Base-by-base conservation (phyloP, 345 rosid species). In the Toxicodendron radicans region DNA sequence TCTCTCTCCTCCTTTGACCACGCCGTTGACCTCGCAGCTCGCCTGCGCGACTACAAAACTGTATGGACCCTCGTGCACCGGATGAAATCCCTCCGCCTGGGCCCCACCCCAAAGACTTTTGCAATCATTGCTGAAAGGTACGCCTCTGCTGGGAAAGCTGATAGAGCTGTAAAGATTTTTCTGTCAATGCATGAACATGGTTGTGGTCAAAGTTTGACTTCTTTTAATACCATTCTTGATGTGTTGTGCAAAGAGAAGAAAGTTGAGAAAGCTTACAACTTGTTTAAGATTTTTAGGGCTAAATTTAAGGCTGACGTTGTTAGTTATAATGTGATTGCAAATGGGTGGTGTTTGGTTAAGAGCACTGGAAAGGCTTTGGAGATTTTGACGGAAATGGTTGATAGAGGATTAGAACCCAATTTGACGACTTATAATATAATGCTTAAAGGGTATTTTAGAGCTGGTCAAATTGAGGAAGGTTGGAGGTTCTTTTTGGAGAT, bases 281-380 rank as follows among this genome's bases (percentile, higher is more conserved):
- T 95, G 81, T 88, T 95, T 74, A 91, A 77, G 76, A 86, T 68
- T 74, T 84, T 92, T 14, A 70, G 85, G 43, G 88, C 90, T 38
- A 87, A 85, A 78, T 95, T 92, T 72, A 73, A 76, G 79, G 94
- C 86, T 71, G 99, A 95, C 75, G 76, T 83, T 38, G 83, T 95
- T 56, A 92, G 85, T 41, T 95, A 95, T 80, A 92, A 91, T 53
- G 86, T 87, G 70, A 83, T 95, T 79, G 93, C 88, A 0, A 87
- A 91, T 79, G 97, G 99, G 17, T 91, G 97, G 97, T 92, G 99
- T 75, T 88, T 92, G 89, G 77, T 90, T 71, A 95, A 92, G 83
- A 83, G 94, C 58, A 87, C 92, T 0, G 87, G 88, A 1, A 91
- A 67, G 75, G 99, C 97, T 20, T 81, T 95, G 32, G 95, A 86